phyloP scores from a whole-genome alignment of 1,284 basidiomycete genomes.

The Psilocybe mexicana region DNA sequence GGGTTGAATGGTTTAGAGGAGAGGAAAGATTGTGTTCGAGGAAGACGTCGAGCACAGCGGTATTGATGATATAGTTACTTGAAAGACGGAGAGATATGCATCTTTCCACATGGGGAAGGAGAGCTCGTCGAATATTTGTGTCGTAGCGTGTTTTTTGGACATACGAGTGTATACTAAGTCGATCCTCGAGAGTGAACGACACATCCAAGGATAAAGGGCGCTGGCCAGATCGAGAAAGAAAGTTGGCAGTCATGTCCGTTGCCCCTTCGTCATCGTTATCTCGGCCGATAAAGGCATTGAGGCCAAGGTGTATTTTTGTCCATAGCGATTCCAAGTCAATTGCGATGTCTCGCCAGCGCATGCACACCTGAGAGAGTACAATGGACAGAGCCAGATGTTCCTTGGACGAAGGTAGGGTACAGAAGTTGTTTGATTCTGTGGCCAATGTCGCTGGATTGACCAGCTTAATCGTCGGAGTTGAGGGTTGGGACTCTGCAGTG shows the following conservation, averaged over 20 bases:
- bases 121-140: background rate
- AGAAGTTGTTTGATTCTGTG: constrained; percentile 1
- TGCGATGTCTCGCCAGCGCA: constrained; percentile 10
- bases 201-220: constrained; percentile 11
- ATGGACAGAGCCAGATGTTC: constrained; percentile 1
- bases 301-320: constrained; percentile 7
- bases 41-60: constrained; percentile 13
- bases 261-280: background rate
- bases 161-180: background rate
- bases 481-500: background rate
- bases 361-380: constrained; percentile 14
- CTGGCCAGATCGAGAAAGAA: constrained; percentile 7
- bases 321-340: constrained; percentile 10
- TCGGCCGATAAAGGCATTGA: constrained; percentile 3
- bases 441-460: background rate
- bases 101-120: constrained; percentile 3
- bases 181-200: background rate
- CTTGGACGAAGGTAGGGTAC: constrained; percentile 6
- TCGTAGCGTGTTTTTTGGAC: background rate
- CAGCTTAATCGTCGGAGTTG: background rate
- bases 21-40: constrained; percentile 7
- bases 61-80: constrained; percentile 7
- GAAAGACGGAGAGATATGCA: constrained; percentile 8
- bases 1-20: background rate
- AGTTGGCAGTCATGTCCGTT: background rate